phyloP scores from a whole-genome alignment of 495 filamentous ascomycete genomes.

The Neurospora sp. region DNA sequence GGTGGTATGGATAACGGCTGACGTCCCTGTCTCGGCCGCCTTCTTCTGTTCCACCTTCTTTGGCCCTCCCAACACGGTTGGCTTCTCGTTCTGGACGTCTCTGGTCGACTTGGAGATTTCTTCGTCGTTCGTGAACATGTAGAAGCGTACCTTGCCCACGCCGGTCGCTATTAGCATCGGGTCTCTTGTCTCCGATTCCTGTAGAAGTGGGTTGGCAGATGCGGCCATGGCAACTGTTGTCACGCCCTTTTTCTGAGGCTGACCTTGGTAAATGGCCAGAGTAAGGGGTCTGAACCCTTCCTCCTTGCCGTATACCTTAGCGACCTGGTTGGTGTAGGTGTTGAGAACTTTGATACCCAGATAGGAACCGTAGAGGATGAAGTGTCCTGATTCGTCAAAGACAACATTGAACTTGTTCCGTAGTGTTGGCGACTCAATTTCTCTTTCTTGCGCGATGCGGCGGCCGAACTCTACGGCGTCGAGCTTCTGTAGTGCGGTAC shows the following conservation, averaged over 20 bases:
- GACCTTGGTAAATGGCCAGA: constrained; percentile 87
- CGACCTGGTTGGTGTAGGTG: constrained; percentile 80
- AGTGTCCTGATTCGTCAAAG: constrained; percentile 94
- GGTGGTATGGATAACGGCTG: constrained; percentile 83
- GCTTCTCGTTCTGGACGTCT: constrained; percentile 94
- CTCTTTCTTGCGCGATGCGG: constrained; percentile 76
- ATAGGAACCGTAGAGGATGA: constrained; percentile 88
- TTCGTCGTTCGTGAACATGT: constrained; percentile 91
- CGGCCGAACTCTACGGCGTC: constrained; percentile 89
- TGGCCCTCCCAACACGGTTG: constrained; percentile 38
- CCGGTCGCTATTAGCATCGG: constrained; percentile 81
- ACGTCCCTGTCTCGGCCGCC: constrained; percentile 57
- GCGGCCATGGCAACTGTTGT: constrained; percentile 98
- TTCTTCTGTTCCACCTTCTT: constrained; percentile 45
- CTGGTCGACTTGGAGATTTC: constrained; percentile 75
- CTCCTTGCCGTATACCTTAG: constrained; percentile 80
- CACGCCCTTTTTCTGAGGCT: constrained; percentile 81
- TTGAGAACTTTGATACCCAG: constrained; percentile 90
- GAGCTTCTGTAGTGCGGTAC: constrained; percentile 65
- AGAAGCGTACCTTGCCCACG: constrained; percentile 85
- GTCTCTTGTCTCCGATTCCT: constrained; percentile 86
- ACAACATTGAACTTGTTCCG: constrained; percentile 70
- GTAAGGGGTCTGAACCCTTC: constrained; percentile 77
- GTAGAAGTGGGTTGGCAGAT: constrained; percentile 81
- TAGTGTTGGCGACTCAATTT: constrained; percentile 58